Base-by-base conservation (phyloP, 495 filamentous ascomycete species). In the Cryomyces antarcticus region DNA sequence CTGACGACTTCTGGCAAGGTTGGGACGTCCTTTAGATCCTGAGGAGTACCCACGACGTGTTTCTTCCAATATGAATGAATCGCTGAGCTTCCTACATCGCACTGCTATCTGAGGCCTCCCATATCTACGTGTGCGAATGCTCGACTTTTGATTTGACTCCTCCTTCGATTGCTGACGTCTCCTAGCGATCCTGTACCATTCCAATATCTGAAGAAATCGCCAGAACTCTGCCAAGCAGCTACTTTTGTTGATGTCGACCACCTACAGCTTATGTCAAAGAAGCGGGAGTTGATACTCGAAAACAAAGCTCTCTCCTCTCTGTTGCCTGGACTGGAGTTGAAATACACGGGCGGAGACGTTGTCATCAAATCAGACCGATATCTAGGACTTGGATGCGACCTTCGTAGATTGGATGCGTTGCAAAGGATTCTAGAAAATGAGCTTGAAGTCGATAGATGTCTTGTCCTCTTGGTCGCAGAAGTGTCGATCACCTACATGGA, bases 401-500 rank as follows among this genome's bases (percentile, higher is more conserved):
- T 94, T 37, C 68, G 77, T 35, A 68, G 84, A 40, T 59, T 83
- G 4, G 47, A 58, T 12, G 64, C 58, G 28, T 63, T 93, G 6
- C 60, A 73, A 37, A 47, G 61, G 13, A 62, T 72, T 17, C 58
- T 93, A 31, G 65, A 61, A 17, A 54, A 47, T 4, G 63, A 74
- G 35, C 46, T 80, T 13, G 63, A 77, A 29, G 54, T 75, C 30
- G 47, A 64, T 4, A 62, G 68, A 3, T 76, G 70, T 46, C 59
- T 66, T 7, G 64, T 93, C 7, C 71, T 94, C 41, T 89, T 84
- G 52, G 70, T 80, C 4, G 85, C 84, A 0, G 88, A 94, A 58
- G 86, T 93, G 5, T 92, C 84, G 5, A 67, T 93, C 30, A 86
- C 86, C 1, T 93, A 93, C 50, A 93, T 94, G 86, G 73, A 84